Base-by-base conservation (phyloP, 164 flowering plant genomes). In the Dillenia turbinata region DNA sequence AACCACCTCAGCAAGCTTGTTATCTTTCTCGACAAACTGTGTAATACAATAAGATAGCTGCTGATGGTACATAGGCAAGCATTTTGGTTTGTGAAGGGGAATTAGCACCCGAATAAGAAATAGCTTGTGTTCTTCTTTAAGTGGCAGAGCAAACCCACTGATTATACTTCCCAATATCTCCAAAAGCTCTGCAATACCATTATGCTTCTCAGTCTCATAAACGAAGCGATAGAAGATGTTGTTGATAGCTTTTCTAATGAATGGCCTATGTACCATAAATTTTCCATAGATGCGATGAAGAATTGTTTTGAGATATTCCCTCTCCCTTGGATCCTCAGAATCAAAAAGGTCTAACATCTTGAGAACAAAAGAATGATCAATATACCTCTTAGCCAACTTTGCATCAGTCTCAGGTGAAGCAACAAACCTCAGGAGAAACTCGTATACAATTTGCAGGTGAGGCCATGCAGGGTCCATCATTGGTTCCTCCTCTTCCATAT, bases 271-370 rank as follows among this genome's bases (percentile, higher is more conserved):
- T 26, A 84, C 90, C 96, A 91, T 91, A 66, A 88, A 86, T 64
- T 91, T 91, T 2, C 96, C 96, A 76, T 91, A 91, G 22, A 88
- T 71, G 3, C 93, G 91, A 59, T 91, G 97, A n/a, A 91, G 84
- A 70, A 89, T 79, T 8, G 89, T 87, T 67, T 91, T 91, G 73
- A 91, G 69, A 68, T 85, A 88, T 62, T 89, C 96, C 74, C 97
- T 81, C 67, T 91, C 97, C 61, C 97, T 80, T 12, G 88, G 89
- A 67, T 91, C 97, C 60, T 91, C 96, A 19, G 93, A 87, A 62
- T 89, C 91, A 71, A 91, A 89, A 14, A 85, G 81, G 69, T 89
- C 91, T 2, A 91, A 76, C 72, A 88, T 60, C 73, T 74, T 85
- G 6, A 85, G 77, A 51, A 91, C 81, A 73, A 91, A 89, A 16